Evolutionary conservation across 768 basidiomycete genomes (phyloP).

Genomic region (Macrolepiota dolichaula): DNA sequence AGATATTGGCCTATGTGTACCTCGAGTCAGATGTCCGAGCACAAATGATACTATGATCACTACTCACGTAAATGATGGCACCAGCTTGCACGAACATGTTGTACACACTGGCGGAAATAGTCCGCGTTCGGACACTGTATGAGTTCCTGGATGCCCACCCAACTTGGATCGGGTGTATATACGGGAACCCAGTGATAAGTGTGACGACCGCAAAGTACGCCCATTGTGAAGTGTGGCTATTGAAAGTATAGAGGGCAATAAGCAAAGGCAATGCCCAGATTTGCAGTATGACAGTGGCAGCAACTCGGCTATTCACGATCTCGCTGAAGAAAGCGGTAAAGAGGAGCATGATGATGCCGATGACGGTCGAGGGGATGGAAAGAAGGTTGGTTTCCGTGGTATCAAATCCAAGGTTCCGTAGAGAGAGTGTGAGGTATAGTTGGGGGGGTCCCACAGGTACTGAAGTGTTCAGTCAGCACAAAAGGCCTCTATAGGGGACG

Average conservation of each 20-base stretch:
- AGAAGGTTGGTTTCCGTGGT: constrained; percentile 64
- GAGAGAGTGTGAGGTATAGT: constrained; percentile 60
- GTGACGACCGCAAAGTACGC: constrained; percentile 51
- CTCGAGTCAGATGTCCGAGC: constrained; percentile 18
- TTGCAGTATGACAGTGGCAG: constrained; percentile 49
- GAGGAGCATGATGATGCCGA: constrained; percentile 49
- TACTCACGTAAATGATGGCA: constrained; percentile 41
- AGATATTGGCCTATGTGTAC: constrained; percentile 42
- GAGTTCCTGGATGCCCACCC: constrained; percentile 63
- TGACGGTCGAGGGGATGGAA: constrained; percentile 53
- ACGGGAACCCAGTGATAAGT: constrained; percentile 56
- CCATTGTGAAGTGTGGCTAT: constrained; percentile 47
- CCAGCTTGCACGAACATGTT: constrained; percentile 67
- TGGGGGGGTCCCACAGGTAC: constrained; percentile 60
- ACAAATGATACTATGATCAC: background rate
- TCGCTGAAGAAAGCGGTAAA: constrained; percentile 50
- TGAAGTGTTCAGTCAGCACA: constrained; percentile 14
- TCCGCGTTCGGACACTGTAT: constrained; percentile 51
- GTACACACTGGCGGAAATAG: constrained; percentile 49
- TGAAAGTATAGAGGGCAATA: constrained; percentile 52
- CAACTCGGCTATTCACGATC: constrained; percentile 51
- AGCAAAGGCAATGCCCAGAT: constrained; percentile 64
- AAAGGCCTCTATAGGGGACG: background rate
- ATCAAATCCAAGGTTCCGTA: constrained; percentile 59
- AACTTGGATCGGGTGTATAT: constrained; percentile 45